Evolutionary conservation across 257 asterid species (phyloP).

Genomic region (Sherardia arvensis): DNA sequence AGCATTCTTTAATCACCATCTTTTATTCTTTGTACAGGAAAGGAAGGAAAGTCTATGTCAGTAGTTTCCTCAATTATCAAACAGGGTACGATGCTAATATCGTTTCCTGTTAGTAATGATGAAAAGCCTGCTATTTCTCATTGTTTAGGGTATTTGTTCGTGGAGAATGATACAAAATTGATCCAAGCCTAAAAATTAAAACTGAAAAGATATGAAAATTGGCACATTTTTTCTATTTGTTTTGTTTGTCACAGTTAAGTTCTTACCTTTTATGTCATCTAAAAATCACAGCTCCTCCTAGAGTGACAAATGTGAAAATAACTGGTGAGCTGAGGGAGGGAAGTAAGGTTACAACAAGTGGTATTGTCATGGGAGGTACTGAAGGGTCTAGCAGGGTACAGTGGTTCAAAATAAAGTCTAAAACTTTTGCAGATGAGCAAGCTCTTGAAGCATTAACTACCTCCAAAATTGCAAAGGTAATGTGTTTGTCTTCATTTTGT

Average conservation of each 20-base stretch:
- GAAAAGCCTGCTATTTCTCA: background rate
- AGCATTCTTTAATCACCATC: conserved; percentile 7
- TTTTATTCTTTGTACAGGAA: conserved; percentile 43
- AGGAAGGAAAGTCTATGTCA: conserved; percentile 78
- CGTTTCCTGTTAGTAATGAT: background rate
- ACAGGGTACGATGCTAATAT: conserved; percentile 40
- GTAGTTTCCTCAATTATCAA: conserved; percentile 53
- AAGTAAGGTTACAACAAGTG: conserved; percentile 79
- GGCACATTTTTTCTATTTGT: background rate
- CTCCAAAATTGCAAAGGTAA: conserved; percentile 90
- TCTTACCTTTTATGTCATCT: conserved; percentile 7
- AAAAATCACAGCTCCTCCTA: conserved; percentile 78
- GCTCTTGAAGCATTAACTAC: conserved; percentile 71
- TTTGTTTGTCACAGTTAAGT: background rate
- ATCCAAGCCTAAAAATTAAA: background rate
- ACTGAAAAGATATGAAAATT: background rate
- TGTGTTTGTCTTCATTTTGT: conserved; percentile 1
- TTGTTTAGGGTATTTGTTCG: background rate
- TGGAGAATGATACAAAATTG: background rate
- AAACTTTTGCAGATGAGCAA: conserved; percentile 62
- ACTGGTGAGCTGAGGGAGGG: conserved; percentile 95
- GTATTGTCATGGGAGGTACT: conserved; percentile 94
- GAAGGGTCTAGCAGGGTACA: conserved; percentile 99
- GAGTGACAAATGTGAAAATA: conserved; percentile 68
- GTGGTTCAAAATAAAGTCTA: conserved; percentile 82